A percentile compares a stretch with the other conserved stretches of the same genome.
These are phyloP conservation scores for Toxoplasma gondii DNA, from an alignment of 169 alveolate species.

Conservation along the genomic window DNA sequence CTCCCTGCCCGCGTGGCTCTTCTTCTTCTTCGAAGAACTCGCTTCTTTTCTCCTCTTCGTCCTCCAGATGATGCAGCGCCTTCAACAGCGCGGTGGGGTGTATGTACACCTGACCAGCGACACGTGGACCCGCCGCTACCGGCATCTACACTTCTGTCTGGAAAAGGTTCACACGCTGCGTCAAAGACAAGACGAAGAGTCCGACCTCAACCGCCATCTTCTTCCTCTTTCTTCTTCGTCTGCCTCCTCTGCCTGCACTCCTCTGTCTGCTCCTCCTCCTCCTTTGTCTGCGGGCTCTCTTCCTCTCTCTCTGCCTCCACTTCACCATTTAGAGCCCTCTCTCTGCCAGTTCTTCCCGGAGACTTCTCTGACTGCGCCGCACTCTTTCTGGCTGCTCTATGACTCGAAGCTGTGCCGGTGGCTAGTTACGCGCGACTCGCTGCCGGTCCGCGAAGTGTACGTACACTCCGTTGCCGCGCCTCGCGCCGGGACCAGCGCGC, in stretches of 20 bases:
- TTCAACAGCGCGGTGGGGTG: slow-evolving; percentile 19
- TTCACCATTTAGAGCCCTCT: slow-evolving; percentile 6
- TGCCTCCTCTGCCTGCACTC: background rate
- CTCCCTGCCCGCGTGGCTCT: background rate
- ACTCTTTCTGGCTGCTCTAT: slow-evolving; percentile 16
- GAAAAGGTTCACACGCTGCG: background rate
- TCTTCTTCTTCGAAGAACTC: slow-evolving; percentile 18
- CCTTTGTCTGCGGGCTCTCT: background rate
- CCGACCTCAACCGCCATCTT: background rate
- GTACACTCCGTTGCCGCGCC: background rate
- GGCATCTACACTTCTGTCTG: slow-evolving; percentile 4
- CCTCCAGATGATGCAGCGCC: background rate
- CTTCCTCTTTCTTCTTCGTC: slow-evolving; percentile 24
- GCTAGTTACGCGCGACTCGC: background rate
- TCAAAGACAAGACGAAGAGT: background rate
- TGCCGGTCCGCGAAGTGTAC: slow-evolving; percentile 1
- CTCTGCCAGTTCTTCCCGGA: background rate
- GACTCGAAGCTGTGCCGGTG: slow-evolving; percentile 17
- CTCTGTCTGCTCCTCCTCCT: background rate
- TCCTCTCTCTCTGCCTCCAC: slow-evolving; percentile 16
- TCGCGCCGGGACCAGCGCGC: background rate
- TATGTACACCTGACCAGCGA: slow-evolving; percentile 17
- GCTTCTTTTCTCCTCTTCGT: slow-evolving; percentile 19
- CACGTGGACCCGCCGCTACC: background rate
- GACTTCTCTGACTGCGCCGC: background rate